phyloP scores from a whole-genome alignment of 78 protist species.

The Dictyostelium intermedium region DNA sequence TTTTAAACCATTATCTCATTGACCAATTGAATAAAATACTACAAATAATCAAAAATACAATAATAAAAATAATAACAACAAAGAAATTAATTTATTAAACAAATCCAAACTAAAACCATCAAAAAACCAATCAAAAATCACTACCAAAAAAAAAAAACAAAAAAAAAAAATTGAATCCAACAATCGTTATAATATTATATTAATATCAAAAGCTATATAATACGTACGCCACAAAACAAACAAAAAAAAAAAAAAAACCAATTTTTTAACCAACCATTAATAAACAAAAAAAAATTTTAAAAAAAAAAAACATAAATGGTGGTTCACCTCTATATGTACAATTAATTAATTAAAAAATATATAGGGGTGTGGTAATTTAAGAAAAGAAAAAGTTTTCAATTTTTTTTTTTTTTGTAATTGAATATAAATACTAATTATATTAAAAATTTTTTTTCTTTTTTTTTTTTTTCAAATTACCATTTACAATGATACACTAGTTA shows the following conservation, averaged over 20 bases:
- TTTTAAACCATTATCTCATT: constrained; percentile 43
- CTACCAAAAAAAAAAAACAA: not conserved
- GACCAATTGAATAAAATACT: not conserved
- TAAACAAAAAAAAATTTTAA: too few species aligned
- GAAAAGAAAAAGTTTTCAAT: not conserved
- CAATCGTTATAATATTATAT: not conserved
- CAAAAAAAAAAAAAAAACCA: not conserved
- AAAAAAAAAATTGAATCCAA: not conserved
- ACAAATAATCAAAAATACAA: not conserved
- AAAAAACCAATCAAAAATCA: not conserved
- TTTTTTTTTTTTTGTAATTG: too few species aligned
- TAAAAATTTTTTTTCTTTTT: too few species aligned
- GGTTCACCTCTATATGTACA: too few species aligned
- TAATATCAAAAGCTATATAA: not conserved
- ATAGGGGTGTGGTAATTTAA: not conserved
- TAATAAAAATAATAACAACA: not conserved
- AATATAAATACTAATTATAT: too few species aligned
- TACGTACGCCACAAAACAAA: not conserved
- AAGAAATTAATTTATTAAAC: not conserved
- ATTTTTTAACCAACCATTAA: not conserved
- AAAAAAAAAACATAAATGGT: too few species aligned
- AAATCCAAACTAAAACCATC: too few species aligned
- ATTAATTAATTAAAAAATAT: too few species aligned
- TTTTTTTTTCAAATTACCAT: too few species aligned
- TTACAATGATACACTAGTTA: too few species aligned